These are phyloP conservation scores for Calonectria pteridis DNA, from an alignment of 2,329 filamentous ascomycete species.

Conservation along the genomic window DNA sequence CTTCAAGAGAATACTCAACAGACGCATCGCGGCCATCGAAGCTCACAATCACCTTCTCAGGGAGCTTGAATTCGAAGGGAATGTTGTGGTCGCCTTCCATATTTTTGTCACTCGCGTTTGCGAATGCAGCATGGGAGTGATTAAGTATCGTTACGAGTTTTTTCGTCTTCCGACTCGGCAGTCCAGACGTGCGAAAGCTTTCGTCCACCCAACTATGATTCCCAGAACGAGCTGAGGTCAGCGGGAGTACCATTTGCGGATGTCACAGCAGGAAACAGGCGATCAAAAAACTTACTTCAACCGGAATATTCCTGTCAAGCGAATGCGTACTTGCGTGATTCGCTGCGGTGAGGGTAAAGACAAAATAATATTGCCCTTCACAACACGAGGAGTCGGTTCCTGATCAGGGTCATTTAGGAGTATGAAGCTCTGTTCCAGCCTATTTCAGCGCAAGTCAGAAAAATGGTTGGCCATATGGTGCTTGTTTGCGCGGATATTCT, in stretches of 20 bases:
- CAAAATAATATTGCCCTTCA: background rate
- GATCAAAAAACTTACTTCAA: background rate
- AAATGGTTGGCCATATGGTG: fast-evolving
- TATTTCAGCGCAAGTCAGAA: background rate
- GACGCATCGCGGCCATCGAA: background rate
- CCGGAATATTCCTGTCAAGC: background rate
- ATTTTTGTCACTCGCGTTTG: background rate
- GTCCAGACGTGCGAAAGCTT: background rate
- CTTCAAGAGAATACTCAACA: background rate
- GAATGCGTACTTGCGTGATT: background rate
- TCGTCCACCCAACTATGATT: background rate
- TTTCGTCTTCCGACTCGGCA: background rate
- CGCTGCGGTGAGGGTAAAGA: background rate
- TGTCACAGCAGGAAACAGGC: background rate
- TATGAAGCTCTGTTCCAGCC: background rate
- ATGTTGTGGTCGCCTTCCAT: background rate
- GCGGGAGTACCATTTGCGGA: background rate
- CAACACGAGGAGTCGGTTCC: background rate
- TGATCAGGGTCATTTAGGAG: background rate
- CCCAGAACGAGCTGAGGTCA: background rate
- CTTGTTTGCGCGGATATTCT: background rate
- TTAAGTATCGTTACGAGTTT: background rate
- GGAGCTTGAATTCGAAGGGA: background rate
- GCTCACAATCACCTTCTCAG: background rate
- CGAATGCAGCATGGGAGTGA: background rate